Conservation (phyloP, 495 filamentous ascomycete species). For the Pyrenula massariospora region DNA sequence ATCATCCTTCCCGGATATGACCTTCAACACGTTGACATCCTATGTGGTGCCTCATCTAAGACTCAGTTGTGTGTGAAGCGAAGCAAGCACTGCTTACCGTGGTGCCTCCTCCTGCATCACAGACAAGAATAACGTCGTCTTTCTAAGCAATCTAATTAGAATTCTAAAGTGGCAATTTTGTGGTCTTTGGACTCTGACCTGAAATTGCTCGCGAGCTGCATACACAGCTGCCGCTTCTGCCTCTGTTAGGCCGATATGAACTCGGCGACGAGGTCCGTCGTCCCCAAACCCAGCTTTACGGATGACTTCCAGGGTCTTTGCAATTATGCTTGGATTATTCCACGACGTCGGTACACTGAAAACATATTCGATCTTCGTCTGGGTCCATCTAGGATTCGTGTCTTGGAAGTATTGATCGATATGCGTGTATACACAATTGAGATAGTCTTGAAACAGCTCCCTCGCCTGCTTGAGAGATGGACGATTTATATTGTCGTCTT, state of each 20-base stretch:
- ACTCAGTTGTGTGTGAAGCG: background rate
- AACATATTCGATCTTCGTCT: slow-evolving; percentile 45
- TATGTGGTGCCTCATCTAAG: slow-evolving; percentile 2
- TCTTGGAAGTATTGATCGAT: slow-evolving; percentile 33
- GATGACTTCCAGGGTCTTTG: slow-evolving; percentile 40
- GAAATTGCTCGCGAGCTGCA: slow-evolving; percentile 27
- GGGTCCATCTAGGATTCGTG: slow-evolving; percentile 30
- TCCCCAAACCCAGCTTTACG: slow-evolving; percentile 36
- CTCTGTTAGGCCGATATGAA: slow-evolving; percentile 53
- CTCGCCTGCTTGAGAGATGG: slow-evolving; percentile 35
- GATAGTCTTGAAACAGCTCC: slow-evolving; percentile 41
- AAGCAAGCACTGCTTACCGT: too few species aligned
- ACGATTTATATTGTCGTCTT: slow-evolving; percentile 17
- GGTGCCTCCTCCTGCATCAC: slow-evolving; percentile 44
- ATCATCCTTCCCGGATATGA: slow-evolving; percentile 17
- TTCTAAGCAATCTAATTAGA: slow-evolving; percentile 17
- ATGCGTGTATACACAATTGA: slow-evolving; percentile 41
- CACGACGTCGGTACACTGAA: slow-evolving; percentile 62
- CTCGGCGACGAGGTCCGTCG: slow-evolving; percentile 29
- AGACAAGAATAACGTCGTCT: slow-evolving; percentile 36
- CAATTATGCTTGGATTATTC: slow-evolving; percentile 44
- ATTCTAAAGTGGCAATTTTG: too few species aligned
- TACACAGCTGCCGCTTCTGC: slow-evolving; percentile 57
- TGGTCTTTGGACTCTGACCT: slow-evolving; percentile 16
- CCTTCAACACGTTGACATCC: slow-evolving; percentile 26